Evolutionary conservation across 108 stramenopile genomes (phyloP).

Genomic region (Stephanodiscus triporus): DNA sequence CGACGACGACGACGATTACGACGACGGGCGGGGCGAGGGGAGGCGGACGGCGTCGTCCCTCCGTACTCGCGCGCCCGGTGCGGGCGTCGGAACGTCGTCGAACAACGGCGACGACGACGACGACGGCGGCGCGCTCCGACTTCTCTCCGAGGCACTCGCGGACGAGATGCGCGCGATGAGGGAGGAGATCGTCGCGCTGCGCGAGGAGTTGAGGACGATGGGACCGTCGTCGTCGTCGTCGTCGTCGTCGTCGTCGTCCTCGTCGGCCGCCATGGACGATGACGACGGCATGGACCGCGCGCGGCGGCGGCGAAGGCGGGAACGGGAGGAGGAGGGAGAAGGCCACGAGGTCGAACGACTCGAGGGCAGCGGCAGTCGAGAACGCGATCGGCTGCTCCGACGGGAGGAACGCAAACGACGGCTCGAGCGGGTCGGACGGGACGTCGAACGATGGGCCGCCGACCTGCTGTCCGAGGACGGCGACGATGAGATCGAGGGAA

Average conservation of each 20-base stretch:
- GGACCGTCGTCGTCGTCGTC: conserved; percentile 52
- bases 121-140: background rate
- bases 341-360: too few species aligned
- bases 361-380: too few species aligned
- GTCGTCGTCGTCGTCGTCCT: conserved; percentile 15
- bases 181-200: conserved; percentile 73
- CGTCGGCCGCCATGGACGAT: background rate
- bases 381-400: background rate
- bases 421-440: conserved; percentile 61
- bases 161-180: conserved; percentile 70
- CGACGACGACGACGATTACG: too few species aligned
- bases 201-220: conserved; percentile 65
- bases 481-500: background rate
- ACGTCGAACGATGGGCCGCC: conserved; percentile 78
- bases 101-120: background rate
- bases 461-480: conserved; percentile 52
- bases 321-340: background rate
- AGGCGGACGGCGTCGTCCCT: background rate
- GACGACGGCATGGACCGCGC: background rate
- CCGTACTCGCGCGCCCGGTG: background rate
- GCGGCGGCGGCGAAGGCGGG: background rate
- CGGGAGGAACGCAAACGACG: conserved; percentile 25
- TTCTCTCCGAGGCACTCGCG: conserved; percentile 57
- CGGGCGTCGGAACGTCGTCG: background rate
- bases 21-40: background rate